These are phyloP conservation scores for Torrubiella hemipterigena DNA, from an alignment of 2,329 filamentous ascomycete genomes.

Conservation along the genomic window DNA sequence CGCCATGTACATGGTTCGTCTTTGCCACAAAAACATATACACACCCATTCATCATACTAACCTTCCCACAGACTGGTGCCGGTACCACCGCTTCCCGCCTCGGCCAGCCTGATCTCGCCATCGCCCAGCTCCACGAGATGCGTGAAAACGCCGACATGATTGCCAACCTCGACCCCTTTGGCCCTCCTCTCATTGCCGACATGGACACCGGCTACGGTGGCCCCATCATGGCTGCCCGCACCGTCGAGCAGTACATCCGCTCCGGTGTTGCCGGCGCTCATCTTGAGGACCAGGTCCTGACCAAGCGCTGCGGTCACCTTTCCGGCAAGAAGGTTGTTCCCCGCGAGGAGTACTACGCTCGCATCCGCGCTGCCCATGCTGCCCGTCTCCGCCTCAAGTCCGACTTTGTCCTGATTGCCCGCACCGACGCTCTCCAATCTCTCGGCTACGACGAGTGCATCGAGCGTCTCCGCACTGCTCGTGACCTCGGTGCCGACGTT, in stretches of 20 bases:
- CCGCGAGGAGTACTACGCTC: conserved; percentile 33
- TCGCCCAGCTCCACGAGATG: conserved; percentile 54
- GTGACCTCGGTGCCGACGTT: conserved; percentile 44
- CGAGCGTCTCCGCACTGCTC: conserved; percentile 34
- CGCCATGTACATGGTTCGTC: conserved; percentile 52
- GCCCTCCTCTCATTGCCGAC: conserved; percentile 49
- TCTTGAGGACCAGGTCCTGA: conserved; percentile 52
- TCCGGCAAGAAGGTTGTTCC: conserved; percentile 48
- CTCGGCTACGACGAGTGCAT: conserved; percentile 47
- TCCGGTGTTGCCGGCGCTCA: conserved; percentile 47
- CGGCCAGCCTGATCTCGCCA: conserved; percentile 50
- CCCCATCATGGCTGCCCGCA: conserved; percentile 38
- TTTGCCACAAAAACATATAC: background rate
- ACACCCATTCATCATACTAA: background rate
- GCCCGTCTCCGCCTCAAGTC: conserved; percentile 34
- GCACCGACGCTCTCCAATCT: conserved; percentile 48
- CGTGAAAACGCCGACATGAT: conserved; percentile 51
- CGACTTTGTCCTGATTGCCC: conserved; percentile 53
- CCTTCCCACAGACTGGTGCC: conserved; percentile 40
- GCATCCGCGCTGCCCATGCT: conserved; percentile 43
- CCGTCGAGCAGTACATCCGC: conserved; percentile 37
- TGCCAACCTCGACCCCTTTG: conserved; percentile 40
- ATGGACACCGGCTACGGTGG: conserved; percentile 46
- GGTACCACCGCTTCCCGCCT: conserved; percentile 50
- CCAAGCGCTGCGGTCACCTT: conserved; percentile 55